phyloP scores from a whole-genome alignment of 2,329 filamentous ascomycete species.

The Neodidymelliopsis sp. region DNA sequence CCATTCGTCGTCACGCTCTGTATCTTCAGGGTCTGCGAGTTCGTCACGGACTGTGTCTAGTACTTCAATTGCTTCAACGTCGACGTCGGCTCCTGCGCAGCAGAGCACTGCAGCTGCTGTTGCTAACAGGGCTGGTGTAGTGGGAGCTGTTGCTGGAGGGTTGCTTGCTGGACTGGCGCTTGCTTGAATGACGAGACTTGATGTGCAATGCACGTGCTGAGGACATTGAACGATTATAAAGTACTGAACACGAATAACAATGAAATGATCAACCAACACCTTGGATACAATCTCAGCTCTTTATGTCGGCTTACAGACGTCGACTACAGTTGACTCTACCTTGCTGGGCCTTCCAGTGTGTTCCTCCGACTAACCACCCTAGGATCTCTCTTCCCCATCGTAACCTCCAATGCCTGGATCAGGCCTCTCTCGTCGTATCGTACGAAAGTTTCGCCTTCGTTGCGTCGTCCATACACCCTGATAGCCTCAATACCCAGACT shows the following conservation, averaged over 20 bases:
- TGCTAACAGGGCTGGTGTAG: constrained; percentile 21
- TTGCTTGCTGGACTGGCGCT: constrained; percentile 32
- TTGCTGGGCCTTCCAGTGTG: constrained; percentile 51
- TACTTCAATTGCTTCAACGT: constrained; percentile 15
- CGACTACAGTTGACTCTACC: constrained; percentile 1
- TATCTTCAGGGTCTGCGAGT: constrained; percentile 8
- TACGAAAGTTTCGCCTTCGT: constrained; percentile 62
- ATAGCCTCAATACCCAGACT: constrained; percentile 78
- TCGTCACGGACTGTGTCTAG: constrained; percentile 12
- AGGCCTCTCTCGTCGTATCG: constrained; percentile 80
- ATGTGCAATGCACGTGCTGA: too few species aligned
- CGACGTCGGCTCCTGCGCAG: constrained; percentile 19
- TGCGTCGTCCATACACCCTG: constrained; percentile 75
- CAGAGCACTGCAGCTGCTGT: constrained; percentile 30
- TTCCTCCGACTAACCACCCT: constrained; percentile 65
- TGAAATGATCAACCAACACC: too few species aligned
- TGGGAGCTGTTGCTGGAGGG: constrained; percentile 31
- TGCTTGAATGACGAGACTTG: too few species aligned
- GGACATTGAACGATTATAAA: too few species aligned
- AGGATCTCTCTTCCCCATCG: constrained; percentile 72
- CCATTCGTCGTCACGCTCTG: constrained; percentile 2
- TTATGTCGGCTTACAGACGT: too few species aligned
- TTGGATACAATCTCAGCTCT: too few species aligned
- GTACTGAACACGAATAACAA: too few species aligned
- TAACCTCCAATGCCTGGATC: constrained; percentile 76